These are phyloP conservation scores for Medakamo hakoo DNA, from an alignment of 139 green algal species.

Conservation along the genomic window DNA sequence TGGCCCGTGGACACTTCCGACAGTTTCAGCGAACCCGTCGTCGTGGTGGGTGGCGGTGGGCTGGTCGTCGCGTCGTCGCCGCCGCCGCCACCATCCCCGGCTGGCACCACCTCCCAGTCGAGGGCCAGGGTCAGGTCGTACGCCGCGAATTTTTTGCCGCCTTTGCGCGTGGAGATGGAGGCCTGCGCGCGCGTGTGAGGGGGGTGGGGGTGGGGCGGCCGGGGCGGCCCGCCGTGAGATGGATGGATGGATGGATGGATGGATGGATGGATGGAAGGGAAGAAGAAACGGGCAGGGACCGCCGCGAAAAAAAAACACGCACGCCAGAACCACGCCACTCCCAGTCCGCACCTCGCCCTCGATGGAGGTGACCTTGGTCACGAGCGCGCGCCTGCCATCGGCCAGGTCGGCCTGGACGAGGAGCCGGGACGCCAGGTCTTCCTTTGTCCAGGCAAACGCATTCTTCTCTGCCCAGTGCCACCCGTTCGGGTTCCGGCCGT, in stretches of 20 bases:
- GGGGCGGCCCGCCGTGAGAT: too few species aligned
- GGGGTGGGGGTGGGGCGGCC: background rate
- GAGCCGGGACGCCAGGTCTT: conserved; percentile 29
- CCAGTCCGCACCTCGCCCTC: conserved; percentile 26
- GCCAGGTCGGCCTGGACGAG: conserved; percentile 36
- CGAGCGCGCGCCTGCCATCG: conserved; percentile 5
- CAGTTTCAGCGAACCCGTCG: too few species aligned
- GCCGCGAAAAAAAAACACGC: background rate
- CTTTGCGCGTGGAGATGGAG: conserved; percentile 47
- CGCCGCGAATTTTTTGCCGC: conserved; percentile 55
- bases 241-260: too few species aligned
- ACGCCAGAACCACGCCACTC: too few species aligned
- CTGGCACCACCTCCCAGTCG: conserved; percentile 31
- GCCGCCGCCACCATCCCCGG: conserved; percentile 8
- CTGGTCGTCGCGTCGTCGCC: too few species aligned
- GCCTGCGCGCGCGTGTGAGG: conserved; percentile 23
- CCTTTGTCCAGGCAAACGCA: conserved; percentile 24
- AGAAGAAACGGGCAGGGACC: background rate
- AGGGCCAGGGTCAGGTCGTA: conserved; percentile 53
- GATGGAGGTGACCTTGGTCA: conserved; percentile 30
- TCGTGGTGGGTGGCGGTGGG: too few species aligned
- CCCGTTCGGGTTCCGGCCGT: background rate
- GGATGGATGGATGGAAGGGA: background rate
- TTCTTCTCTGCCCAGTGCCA: conserved; percentile 49
- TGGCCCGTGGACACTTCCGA: too few species aligned